Percentiles rank a stretch among this genome's conserved stretches.
These are phyloP conservation scores for Huntiella bhutanensis DNA, from an alignment of 2,329 filamentous ascomycete genomes.

Conservation along the genomic window DNA sequence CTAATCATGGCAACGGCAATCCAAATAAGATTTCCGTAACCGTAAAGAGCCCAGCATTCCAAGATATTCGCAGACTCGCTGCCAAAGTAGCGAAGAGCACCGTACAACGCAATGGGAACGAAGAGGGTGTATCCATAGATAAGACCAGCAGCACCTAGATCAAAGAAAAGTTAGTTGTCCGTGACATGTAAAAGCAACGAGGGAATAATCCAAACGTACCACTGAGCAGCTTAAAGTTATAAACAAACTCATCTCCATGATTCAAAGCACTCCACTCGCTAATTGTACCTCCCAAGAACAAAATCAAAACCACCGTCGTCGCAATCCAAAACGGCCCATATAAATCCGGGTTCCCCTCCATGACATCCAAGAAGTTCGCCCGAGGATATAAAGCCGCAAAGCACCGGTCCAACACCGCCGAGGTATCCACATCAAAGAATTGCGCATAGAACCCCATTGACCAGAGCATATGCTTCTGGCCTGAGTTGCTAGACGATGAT, in stretches of 20 bases:
- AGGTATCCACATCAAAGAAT: slow-evolving; percentile 97
- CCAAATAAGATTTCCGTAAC: slow-evolving; percentile 94
- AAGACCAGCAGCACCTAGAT: slow-evolving; percentile 60
- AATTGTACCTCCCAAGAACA: slow-evolving; percentile 90
- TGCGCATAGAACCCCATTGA: slow-evolving; percentile 83
- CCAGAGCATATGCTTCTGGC: slow-evolving; percentile 79
- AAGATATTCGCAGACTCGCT: slow-evolving; percentile 83
- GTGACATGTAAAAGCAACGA: not conserved
- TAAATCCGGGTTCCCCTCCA: slow-evolving; percentile 90
- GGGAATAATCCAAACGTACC: slow-evolving; percentile 30
- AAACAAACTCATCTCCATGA: slow-evolving; percentile 57
- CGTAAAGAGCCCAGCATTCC: slow-evolving; percentile 90
- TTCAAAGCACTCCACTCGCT: slow-evolving; percentile 65
- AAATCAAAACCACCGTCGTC: slow-evolving; percentile 85
- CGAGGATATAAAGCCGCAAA: slow-evolving; percentile 76
- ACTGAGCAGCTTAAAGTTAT: slow-evolving; percentile 78
- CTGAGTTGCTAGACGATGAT: slow-evolving; percentile 17
- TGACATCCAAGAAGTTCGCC: slow-evolving; percentile 86
- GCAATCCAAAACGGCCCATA: slow-evolving; percentile 99
- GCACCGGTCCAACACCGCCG: slow-evolving; percentile 71
- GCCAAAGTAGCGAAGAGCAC: slow-evolving; percentile 82
- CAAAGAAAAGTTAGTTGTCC: not conserved
- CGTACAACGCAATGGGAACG: slow-evolving; percentile 72
- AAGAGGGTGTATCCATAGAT: slow-evolving; percentile 90
- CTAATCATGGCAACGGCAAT: slow-evolving; percentile 82